Evolutionary conservation across 2,329 filamentous ascomycete genomes (phyloP).

Genomic region (Trichoderma hamatum): DNA sequence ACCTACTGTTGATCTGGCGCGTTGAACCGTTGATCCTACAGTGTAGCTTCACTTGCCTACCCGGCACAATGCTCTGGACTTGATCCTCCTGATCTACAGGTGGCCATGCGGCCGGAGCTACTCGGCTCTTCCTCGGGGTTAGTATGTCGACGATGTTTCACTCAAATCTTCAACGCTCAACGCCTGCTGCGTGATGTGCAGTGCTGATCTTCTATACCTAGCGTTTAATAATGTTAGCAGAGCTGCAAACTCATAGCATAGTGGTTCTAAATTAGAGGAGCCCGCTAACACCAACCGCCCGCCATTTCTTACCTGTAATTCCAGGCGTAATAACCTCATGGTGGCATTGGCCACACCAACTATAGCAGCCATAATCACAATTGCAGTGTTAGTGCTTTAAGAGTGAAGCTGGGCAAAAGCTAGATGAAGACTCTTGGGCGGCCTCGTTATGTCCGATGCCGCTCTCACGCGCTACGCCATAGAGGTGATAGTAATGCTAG

Average conservation of each 20-base stretch:
- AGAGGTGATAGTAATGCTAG: constrained; percentile 4
- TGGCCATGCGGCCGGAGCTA: too few species aligned
- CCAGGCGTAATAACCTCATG: background rate
- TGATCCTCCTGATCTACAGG: background rate
- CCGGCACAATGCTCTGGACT: background rate
- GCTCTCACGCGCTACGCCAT: constrained; percentile 8
- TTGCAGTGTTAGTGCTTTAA: background rate
- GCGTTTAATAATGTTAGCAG: background rate
- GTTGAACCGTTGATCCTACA: background rate
- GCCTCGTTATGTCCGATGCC: constrained; percentile 18
- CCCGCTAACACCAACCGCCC: background rate
- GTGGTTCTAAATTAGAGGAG: background rate
- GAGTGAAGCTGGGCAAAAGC: background rate
- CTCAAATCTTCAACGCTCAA: background rate
- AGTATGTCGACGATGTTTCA: background rate
- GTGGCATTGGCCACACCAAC: background rate
- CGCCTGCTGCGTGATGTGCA: background rate
- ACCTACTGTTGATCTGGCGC: background rate
- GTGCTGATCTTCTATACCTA: background rate
- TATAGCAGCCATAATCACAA: background rate
- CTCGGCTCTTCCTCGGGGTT: background rate
- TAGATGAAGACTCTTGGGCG: background rate
- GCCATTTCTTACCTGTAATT: background rate
- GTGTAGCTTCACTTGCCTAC: background rate
- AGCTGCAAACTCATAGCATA: background rate